Evolutionary conservation across 495 filamentous ascomycete genomes (phyloP), one percentile per base, ranked within the genome.

Genomic region (Pyrenula massariospora): DNA sequence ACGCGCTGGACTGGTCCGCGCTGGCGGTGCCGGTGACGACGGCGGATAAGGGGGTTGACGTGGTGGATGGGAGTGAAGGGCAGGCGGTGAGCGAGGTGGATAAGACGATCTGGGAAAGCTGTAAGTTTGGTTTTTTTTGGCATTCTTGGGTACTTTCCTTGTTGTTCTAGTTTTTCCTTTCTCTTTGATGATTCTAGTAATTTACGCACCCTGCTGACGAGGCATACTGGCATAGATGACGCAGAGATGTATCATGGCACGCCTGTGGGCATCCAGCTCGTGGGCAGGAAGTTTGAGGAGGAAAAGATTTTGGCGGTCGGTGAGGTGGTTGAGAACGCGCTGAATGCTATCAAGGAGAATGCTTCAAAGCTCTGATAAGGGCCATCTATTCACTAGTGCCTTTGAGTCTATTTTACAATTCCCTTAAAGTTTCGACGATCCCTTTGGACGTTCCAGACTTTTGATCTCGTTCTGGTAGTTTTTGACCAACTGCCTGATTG

Each of bases 401-500:
- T n/a, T n/a, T n/a, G n/a, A n/a, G n/a, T n/a, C n/a, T n/a, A n/a
- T n/a, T n/a, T n/a, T n/a, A n/a, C n/a, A n/a, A n/a, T n/a, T n/a
- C n/a, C n/a, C n/a, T 24, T 52, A 61, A 20, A 63, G 48, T 19
- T 61, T 63, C 24, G 61, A 58, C 8, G 59, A 56, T 49, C 61
- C 61, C 58, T 67, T 73, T 8, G 75, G 69, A 55, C 70, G 63
- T 42, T 83, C 74, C 56, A 89, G 65, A 57, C 73, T 71, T 65
- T 82, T 83, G 42, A 79, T 83, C 66, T 87, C 77, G 19, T 69
- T 70, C 60, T 80, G 71, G 64, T 84, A 89, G 22, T 84, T 78
- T 73, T 89, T 89, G 53, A 88, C 81, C 51, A 89, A 68, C 64
- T 89, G 85, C 25, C 85, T 69, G 22, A 91, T 75, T 11, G 79